phyloP scores from a whole-genome alignment of 1,139 yeast genomes.

The Hanseniaspora uvarum region DNA sequence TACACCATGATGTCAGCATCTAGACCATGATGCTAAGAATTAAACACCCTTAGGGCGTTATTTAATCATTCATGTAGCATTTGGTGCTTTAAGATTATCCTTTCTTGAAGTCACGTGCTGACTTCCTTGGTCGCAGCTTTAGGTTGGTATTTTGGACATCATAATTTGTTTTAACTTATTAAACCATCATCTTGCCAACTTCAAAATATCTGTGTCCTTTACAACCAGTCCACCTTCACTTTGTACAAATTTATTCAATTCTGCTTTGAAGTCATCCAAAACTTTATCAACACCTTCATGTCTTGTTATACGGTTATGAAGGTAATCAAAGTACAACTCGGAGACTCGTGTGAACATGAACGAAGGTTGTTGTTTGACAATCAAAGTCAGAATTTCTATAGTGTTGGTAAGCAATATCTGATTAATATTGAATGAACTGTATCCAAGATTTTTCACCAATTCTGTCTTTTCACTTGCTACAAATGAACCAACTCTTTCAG shows the following conservation, averaged over 20 bases:
- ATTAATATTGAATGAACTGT: neutral
- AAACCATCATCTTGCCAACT: neutral
- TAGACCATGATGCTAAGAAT: too few species aligned
- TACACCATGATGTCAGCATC: too few species aligned
- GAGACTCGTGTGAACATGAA: conserved; percentile 2
- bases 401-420: neutral
- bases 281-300: neutral
- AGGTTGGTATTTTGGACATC: too few species aligned
- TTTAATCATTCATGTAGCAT: too few species aligned
- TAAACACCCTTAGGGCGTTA: too few species aligned
- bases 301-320: neutral
- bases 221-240: neutral
- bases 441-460: neutral
- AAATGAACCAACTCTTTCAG: neutral
- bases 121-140: too few species aligned
- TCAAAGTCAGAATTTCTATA: neutral
- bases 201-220: neutral
- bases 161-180: too few species aligned
- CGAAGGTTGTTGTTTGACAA: neutral
- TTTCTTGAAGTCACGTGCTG: too few species aligned
- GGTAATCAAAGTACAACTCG: neutral
- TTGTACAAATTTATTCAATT: neutral
- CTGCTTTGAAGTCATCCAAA: neutral
- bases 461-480: neutral
- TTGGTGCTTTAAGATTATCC: too few species aligned